Base-by-base conservation (phyloP, 768 basidiomycete genomes). In the Lentinula edodes region DNA sequence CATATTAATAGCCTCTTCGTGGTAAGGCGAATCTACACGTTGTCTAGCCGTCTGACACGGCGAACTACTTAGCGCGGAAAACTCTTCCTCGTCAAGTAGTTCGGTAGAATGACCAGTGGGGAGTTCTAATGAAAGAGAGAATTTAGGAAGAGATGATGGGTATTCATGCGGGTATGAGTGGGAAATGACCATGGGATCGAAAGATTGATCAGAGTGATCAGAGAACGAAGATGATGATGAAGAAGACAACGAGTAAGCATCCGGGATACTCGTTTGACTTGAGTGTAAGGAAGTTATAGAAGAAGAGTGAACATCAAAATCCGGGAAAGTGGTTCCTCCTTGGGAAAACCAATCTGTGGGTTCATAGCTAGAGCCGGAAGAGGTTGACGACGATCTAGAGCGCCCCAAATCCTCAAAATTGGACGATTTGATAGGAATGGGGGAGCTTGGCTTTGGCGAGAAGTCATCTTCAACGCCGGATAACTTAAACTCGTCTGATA, bases 1-100 rank as follows among this genome's bases (percentile, higher is more conserved):
- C 38, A 42, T 43, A 43, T 56, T 53, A 39, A 53, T 35, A 53
- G 52, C 13, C 54, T 39, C 54, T 39, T 56, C 54, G 54, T 52
- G 32, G 35, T 52, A 52, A 36, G 51, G 8, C 35, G 51, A 35
- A 52, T 52, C 32, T 34, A 32, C 10, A 36, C 35, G 34, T 52
- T 52, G 16, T 23, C 32, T 52, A 15, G 35, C 51, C 9, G 34
- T 13, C 16, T 52, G 51, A 36, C 35, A 52, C 34, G 32, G 51
- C 20, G 51, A 52, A 16, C 51, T 52, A 34, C 28, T 52, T 13
- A 52, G 20, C 32, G 51, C 35, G 34, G 51, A 36, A 36, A 52
- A 52, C 13, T 52, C 51, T 52, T 52, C 32, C 16, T 52, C 51
- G 46, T 20, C 46, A 48, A 48, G 46, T 23, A 20, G 46, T 48